Conservation (phyloP, 2,329 filamentous ascomycete genomes). For the Phaeosphaeria sp. region DNA sequence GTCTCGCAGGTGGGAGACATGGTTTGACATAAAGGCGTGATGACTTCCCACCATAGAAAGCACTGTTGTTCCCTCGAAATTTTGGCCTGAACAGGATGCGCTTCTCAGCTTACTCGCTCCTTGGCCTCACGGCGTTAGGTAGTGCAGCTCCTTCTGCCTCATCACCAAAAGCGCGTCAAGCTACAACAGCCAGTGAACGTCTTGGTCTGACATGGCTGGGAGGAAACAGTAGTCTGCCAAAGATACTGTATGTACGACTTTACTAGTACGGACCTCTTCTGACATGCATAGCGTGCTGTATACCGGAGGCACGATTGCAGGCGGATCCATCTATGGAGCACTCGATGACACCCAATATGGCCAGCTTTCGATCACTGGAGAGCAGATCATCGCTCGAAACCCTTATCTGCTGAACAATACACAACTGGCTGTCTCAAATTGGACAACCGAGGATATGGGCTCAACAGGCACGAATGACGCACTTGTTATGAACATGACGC, state of each 20-base stretch:
- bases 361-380: constrained; percentile 29
- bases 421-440: constrained; percentile 38
- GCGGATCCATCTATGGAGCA: constrained; percentile 35
- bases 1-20: neutral
- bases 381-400: constrained; percentile 35
- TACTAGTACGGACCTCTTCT: neutral
- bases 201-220: constrained; percentile 30
- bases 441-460: constrained; percentile 22
- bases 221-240: constrained; percentile 30
- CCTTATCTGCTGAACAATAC: constrained; percentile 37
- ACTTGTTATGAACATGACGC: constrained; percentile 42
- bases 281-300: constrained; percentile 24
- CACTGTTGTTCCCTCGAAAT: neutral
- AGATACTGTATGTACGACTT: constrained; percentile 24
- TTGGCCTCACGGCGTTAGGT: constrained; percentile 5
- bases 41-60: neutral
- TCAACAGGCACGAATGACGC: constrained; percentile 38
- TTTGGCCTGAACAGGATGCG: constrained; percentile 6
- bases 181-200: constrained; percentile 27
- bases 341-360: constrained; percentile 40
- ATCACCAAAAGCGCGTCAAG: constrained; percentile 5
- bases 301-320: constrained; percentile 36
- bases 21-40: neutral
- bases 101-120: constrained; percentile 4
- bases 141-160: constrained; percentile 8